Evolutionary conservation across 225 moss, liverwort and hornwort genomes (phyloP).

Genomic region (Neckera pumila): DNA sequence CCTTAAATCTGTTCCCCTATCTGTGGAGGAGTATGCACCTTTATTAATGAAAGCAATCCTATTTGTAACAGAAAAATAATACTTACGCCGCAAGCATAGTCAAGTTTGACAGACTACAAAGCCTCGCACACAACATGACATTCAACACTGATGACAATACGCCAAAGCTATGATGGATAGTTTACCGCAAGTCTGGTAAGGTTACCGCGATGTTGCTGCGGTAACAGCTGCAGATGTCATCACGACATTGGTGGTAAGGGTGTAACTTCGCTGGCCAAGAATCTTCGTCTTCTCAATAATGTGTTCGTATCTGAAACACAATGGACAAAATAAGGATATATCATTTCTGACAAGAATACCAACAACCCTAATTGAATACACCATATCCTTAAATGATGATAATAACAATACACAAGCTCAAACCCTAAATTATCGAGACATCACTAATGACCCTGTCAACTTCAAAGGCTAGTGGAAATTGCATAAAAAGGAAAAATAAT

Average conservation of each 20-base stretch:
- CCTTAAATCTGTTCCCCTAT: neutral
- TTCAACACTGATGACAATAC: neutral
- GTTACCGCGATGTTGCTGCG: slow-evolving; percentile 49
- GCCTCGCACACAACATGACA: neutral
- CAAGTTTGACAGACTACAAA: neutral
- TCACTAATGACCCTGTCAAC: neutral
- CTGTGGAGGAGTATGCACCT: neutral
- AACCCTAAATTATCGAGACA: neutral
- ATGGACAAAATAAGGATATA: neutral
- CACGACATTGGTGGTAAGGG: slow-evolving; percentile 75
- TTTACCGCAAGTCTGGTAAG: slow-evolving; percentile 24
- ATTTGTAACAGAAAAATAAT: neutral
- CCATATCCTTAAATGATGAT: neutral
- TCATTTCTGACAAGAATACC: neutral
- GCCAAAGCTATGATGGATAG: neutral
- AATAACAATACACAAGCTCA: neutral
- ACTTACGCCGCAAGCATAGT: neutral
- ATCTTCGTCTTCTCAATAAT: slow-evolving; percentile 52
- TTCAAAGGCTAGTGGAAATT: neutral
- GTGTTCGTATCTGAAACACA: slow-evolving; percentile 72
- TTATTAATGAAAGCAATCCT: neutral
- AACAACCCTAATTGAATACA: neutral
- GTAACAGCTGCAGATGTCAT: slow-evolving; percentile 60
- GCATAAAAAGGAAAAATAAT: neutral
- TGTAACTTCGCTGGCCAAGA: slow-evolving; percentile 64